These are phyloP conservation scores for Zasmidium angulare DNA, from an alignment of 2,329 filamentous ascomycete genomes.

Conservation along the genomic window DNA sequence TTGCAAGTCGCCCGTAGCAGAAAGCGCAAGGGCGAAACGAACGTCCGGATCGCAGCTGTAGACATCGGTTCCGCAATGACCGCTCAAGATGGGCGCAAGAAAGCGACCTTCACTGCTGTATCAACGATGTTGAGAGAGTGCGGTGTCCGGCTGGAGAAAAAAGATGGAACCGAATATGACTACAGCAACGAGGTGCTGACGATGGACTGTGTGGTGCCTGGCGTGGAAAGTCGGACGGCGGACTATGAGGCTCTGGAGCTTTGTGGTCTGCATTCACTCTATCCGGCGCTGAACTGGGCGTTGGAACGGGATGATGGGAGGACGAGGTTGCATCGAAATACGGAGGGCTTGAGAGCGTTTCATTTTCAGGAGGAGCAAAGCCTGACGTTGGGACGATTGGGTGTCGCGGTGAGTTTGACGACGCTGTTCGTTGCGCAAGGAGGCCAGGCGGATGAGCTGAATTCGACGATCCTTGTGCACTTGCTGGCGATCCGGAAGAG, in stretches of 20 bases:
- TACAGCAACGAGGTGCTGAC: conserved; percentile 8
- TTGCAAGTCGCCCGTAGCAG: conserved; percentile 7
- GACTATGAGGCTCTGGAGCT: conserved; percentile 1
- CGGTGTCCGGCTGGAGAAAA: neutral
- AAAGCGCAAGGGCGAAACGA: conserved; percentile 1
- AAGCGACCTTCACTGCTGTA: conserved; percentile 2
- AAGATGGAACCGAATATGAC: conserved; percentile 1
- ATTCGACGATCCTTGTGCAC: conserved; percentile 1
- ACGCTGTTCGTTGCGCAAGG: conserved; percentile 1
- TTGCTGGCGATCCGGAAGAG: conserved; percentile 13
- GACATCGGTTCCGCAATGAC: conserved; percentile 1
- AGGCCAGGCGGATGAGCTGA: neutral
- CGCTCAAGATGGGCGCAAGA: neutral
- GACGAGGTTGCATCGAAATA: conserved; percentile 1
- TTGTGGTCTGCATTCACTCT: conserved; percentile 12
- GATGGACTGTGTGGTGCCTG: conserved; percentile 8
- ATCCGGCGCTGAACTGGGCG: conserved; percentile 2
- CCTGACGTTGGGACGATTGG: conserved; percentile 6
- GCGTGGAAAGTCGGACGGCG: conserved; percentile 1
- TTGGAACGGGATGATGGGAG: neutral
- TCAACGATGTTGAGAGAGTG: conserved; percentile 1
- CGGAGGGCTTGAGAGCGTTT: conserved; percentile 3
- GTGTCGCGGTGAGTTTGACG: conserved; percentile 9
- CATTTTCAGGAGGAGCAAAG: conserved; percentile 1
- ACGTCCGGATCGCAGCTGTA: conserved; percentile 10